These are phyloP conservation scores for Acacia concinna DNA, from an alignment of 331 rosid genomes.

Conservation along the genomic window DNA sequence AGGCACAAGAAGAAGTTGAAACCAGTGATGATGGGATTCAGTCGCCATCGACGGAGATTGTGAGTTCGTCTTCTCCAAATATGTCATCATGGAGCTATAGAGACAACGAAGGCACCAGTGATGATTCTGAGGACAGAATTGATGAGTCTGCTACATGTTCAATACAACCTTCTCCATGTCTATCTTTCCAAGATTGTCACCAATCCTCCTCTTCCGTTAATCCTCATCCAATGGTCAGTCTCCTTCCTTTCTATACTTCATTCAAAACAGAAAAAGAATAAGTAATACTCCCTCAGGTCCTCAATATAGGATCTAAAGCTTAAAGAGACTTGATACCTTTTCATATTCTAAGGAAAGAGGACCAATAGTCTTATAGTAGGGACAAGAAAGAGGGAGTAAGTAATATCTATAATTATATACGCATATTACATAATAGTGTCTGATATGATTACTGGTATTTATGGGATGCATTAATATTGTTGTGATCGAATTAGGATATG, in stretches of 20 bases:
- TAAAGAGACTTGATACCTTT: too few relatives aligned
- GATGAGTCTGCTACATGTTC: constrained; percentile 36
- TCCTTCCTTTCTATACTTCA: background rate
- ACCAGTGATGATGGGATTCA: constrained; percentile 45
- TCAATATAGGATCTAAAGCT: too few relatives aligned
- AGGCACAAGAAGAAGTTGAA: constrained; percentile 29
- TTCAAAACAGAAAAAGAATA: background rate
- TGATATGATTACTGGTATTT: too few relatives aligned
- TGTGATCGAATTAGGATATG: constrained; percentile 59
- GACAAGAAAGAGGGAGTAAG: background rate
- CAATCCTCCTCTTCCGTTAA: constrained; percentile 41
- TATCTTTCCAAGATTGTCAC: constrained; percentile 9
- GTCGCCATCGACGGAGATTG: constrained; percentile 38
- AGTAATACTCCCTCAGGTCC: background rate
- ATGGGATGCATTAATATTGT: background rate
- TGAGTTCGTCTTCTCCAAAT: constrained; percentile 26
- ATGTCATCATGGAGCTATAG: constrained; percentile 61
- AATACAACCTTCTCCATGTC: constrained; percentile 36
- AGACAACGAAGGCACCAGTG: constrained; percentile 58
- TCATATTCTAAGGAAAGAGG: too few relatives aligned
- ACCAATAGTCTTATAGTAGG: too few relatives aligned
- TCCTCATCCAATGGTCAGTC: constrained; percentile 55
- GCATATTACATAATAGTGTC: too few relatives aligned
- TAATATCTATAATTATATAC: background rate
- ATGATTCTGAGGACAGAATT: constrained; percentile 54